Conservation (phyloP, 371 early-diverging fungal genomes). For the Mucor mucedo region DNA sequence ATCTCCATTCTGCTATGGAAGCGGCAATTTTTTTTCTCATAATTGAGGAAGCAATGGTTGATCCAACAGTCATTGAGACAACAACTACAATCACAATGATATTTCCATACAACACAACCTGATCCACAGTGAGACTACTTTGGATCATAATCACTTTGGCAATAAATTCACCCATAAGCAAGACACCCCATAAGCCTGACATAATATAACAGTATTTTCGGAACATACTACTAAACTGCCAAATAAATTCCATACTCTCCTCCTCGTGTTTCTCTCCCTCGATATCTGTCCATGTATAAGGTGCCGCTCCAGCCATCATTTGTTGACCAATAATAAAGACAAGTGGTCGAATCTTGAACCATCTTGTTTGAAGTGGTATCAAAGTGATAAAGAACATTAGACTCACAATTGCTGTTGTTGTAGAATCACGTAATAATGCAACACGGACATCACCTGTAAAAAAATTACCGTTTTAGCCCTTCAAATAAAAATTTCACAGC, state of each 20-base stretch:
- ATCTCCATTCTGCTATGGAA: slow-evolving; percentile 7
- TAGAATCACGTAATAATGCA: slow-evolving; percentile 51
- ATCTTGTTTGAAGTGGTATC: slow-evolving; percentile 43
- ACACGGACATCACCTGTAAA: slow-evolving; percentile 44
- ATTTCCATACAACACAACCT: slow-evolving; percentile 39
- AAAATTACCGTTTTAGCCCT: too few species aligned
- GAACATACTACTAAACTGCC: slow-evolving; percentile 9
- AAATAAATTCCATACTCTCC: slow-evolving; percentile 32
- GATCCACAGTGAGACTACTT: slow-evolving; percentile 37
- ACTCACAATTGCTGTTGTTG: slow-evolving; percentile 45
- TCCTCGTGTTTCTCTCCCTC: slow-evolving; percentile 28
- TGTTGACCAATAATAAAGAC: slow-evolving; percentile 37
- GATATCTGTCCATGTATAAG: slow-evolving; percentile 29
- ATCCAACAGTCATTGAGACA: slow-evolving; percentile 12
- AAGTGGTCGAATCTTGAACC: slow-evolving; percentile 41
- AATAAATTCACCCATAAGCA: slow-evolving; percentile 43
- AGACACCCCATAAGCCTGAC: slow-evolving; percentile 38
- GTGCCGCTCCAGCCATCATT: slow-evolving; percentile 25
- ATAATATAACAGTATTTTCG: slow-evolving; percentile 24
- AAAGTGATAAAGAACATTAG: slow-evolving; percentile 49
- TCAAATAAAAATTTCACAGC: too few species aligned
- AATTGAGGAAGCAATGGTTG: neutral
- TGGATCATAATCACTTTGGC: slow-evolving; percentile 45
- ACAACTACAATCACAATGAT: slow-evolving; percentile 31
- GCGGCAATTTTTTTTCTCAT: slow-evolving; percentile 6